A percentile compares a stretch with the other conserved stretches of the same genome.
These are phyloP conservation scores for Aspergillus egyptiacus DNA, from an alignment of 495 filamentous ascomycete genomes.

Conservation along the genomic window DNA sequence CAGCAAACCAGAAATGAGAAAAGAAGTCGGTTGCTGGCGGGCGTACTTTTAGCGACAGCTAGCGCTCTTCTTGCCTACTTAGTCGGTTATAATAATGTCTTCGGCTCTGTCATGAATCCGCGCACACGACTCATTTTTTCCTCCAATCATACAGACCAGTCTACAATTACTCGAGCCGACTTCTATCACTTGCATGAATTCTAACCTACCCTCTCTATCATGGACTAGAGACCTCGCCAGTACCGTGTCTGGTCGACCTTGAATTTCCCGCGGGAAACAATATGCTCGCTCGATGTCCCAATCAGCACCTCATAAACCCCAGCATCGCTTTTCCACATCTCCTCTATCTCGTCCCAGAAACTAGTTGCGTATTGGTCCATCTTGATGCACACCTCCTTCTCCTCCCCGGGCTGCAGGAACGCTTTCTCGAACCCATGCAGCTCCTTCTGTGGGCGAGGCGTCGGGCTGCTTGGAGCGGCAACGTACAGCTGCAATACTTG, in stretches of 20 bases:
- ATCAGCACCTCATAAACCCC: constrained; percentile 63
- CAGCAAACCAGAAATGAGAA: neutral
- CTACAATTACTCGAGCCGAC: neutral
- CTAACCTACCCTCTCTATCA: neutral
- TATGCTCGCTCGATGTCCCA: constrained; percentile 38
- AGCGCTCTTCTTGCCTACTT: neutral
- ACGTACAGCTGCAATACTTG: constrained; percentile 74
- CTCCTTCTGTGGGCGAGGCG: constrained; percentile 29
- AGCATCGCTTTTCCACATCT: constrained; percentile 64
- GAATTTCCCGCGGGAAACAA: constrained; percentile 35
- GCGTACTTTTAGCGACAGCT: too few species aligned
- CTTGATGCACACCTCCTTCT: constrained; percentile 50
- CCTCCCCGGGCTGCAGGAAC: constrained; percentile 60
- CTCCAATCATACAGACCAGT: constrained; percentile 12
- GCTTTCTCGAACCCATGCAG: constrained; percentile 61
- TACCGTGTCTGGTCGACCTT: constrained; percentile 32
- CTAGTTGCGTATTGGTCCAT: constrained; percentile 63
- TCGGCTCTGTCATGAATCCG: neutral
- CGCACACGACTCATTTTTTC: constrained; percentile 3
- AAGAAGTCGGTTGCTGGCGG: too few species aligned
- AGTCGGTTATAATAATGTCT: neutral
- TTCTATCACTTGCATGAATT: neutral
- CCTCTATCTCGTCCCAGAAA: constrained; percentile 63
- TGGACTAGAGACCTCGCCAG: constrained; percentile 25
- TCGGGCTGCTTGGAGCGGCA: constrained; percentile 38